Conservation (phyloP, 805 yeast species). For the Yarrowia sp. region DNA sequence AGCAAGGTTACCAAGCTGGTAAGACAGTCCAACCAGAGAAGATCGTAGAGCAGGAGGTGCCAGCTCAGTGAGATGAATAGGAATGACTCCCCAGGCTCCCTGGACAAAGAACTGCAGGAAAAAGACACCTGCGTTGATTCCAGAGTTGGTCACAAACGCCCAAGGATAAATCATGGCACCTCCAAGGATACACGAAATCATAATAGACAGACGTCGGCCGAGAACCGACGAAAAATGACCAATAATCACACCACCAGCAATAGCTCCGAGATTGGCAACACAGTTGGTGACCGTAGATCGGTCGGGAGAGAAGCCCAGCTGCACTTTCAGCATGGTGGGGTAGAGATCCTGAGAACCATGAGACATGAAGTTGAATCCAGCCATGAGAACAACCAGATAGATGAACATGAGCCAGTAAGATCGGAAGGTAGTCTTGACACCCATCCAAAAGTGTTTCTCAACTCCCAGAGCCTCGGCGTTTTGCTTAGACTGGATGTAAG, state of each 20-base stretch:
- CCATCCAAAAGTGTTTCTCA: slow-evolving; percentile 1
- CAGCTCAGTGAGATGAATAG: slow-evolving; percentile 65
- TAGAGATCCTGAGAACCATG: slow-evolving; percentile 74
- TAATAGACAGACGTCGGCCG: not conserved
- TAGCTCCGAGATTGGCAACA: slow-evolving; percentile 8
- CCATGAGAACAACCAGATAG: slow-evolving; percentile 58
- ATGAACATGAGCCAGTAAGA: slow-evolving; percentile 59
- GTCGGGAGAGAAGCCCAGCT: not conserved
- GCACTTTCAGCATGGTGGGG: slow-evolving; percentile 60
- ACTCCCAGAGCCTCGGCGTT: slow-evolving; percentile 2
- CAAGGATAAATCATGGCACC: slow-evolving; percentile 12
- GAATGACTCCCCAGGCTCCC: slow-evolving; percentile 73
- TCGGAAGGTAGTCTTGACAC: slow-evolving; percentile 36
- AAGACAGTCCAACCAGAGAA: not conserved
- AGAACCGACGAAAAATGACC: not conserved
- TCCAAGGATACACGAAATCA: slow-evolving; percentile 1
- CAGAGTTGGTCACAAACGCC: not conserved
- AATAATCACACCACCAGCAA: slow-evolving; percentile 1
- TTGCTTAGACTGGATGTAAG: slow-evolving; percentile 41
- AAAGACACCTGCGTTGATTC: slow-evolving; percentile 46
- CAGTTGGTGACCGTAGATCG: slow-evolving; percentile 6
- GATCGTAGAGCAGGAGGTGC: slow-evolving; percentile 51
- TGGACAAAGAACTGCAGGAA: slow-evolving; percentile 59
- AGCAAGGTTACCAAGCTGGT: slow-evolving; percentile 15
- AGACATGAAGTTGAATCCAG: slow-evolving; percentile 66